Evolutionary conservation across 2,329 filamentous ascomycete species (phyloP), one percentile per base, ranked within the genome.

Genomic region (Monascus ruber): DNA sequence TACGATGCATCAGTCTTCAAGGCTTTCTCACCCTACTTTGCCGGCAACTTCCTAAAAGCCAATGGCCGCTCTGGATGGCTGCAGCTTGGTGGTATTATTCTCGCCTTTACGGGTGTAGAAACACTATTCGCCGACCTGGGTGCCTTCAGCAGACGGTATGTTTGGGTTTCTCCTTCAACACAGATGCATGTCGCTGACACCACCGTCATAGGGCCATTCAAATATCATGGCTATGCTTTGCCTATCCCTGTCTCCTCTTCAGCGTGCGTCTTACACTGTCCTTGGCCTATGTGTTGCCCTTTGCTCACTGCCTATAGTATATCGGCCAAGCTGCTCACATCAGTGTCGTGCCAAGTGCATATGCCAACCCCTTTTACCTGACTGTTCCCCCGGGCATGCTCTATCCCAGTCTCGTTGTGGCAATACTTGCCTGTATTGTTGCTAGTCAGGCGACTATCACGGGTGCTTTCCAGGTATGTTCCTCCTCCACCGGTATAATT

Each of bases 381-480:
- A 73, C 76, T 0, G 76, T 78, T 0, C 81, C 82, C 0, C 74
- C 75, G 0, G 80, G 80, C 3, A 79, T 74, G 52, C 66, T 86
- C 24, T 83, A 81, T 50, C 79, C 79, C 4, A 75, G 73, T 39
- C 63, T 88, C 26, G 69, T 87, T 3, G 62, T 86, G 35, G 81
- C 82, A 0, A 71, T 86, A 6, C 62, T 55, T 6, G 52, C 53
- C 4, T 51, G 45, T 25, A 76, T 87, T 48, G 82, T 88, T 7
- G 83, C 83, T 1, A 83, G 78, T 4, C 83, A 88, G 47, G 83
- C 83, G 6, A 81, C 87, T 63, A 85, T 87, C 37, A 87, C 83
- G 0, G 78, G 76, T 5, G 77, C 79, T 0, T 87, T 87, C 46
- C 81, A 84, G 59, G 66, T 74, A 55, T 42, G 38, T 28, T 5